These are phyloP conservation scores for Histomonas meleagridis DNA, from an alignment of 208 protist species.

Conservation along the genomic window DNA sequence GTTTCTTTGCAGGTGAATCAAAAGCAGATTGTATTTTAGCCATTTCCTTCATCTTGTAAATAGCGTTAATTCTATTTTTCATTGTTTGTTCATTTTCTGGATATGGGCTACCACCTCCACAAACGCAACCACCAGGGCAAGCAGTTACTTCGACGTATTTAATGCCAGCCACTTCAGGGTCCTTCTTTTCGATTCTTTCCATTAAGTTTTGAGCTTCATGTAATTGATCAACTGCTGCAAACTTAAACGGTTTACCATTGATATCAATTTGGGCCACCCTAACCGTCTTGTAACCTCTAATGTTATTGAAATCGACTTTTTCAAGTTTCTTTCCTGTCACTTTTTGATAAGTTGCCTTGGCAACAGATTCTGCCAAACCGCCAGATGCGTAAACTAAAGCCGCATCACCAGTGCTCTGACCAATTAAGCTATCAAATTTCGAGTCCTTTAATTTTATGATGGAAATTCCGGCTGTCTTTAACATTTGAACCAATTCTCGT, in stretches of 20 bases:
- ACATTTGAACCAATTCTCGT: conserved; percentile 44
- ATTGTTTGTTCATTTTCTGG: not conserved
- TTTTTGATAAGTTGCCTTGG: conserved; percentile 16
- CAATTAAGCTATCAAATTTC: conserved; percentile 44
- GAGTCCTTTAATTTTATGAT: not conserved
- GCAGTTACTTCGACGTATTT: not conserved
- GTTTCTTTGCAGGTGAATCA: too few species aligned
- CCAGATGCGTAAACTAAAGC: conserved; percentile 46
- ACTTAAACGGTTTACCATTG: not conserved
- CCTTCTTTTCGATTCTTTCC: not conserved
- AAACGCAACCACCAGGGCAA: not conserved
- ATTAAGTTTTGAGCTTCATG: too few species aligned
- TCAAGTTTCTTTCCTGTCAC: not conserved
- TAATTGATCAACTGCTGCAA: not conserved
- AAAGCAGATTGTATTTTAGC: too few species aligned
- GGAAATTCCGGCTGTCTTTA: not conserved
- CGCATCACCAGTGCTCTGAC: conserved; percentile 43
- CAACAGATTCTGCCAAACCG: conserved; percentile 51
- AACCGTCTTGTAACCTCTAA: not conserved
- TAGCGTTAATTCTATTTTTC: not conserved
- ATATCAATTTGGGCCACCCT: not conserved
- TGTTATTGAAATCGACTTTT: not conserved
- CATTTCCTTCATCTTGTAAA: too few species aligned
- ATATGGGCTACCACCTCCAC: not conserved
- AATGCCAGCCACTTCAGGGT: not conserved